Base-by-base conservation (phyloP, 192 early-diverging fungal species). In the Entomortierella beljakovae region DNA sequence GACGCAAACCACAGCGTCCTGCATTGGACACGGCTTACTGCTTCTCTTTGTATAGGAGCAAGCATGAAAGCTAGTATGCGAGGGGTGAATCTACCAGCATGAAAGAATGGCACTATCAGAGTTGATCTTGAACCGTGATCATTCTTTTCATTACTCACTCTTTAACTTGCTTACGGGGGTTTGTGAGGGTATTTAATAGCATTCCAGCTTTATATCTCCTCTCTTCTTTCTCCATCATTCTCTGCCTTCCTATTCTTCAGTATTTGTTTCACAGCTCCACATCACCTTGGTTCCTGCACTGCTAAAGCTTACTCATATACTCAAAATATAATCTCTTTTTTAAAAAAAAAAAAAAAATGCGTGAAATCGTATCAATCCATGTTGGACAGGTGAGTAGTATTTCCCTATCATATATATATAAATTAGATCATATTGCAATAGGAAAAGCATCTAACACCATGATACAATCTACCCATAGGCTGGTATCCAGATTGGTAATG, bases 401-500 rank as follows among this genome's bases (percentile, higher is more conserved):
- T n/a, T n/a, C n/a, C n/a, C n/a, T n/a, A n/a, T n/a, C n/a, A n/a
- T n/a, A n/a, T 46, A 20, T 46, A 11, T 46, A 46, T 11, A 46
- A 11, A 20, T 16, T 11, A 46, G 15, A 26, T 10, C 51, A 53
- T 18, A n/a, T 8, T 29, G 15, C 22, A 8, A 53, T 15, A 51
- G n/a, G 29, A 54, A 54, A 29, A 26, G 8, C 25, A 54, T 28
- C 2, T 29, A 54, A 28, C 25, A 29, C 25, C 7, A 51, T 28
- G 28, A 6, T 15, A 31, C 25, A 4, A 10, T 40, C 22, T 40
- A 3, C 6, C 2, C 6, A 11, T 46, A 91, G 88, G 98, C 98
- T 81, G 98, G 98, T 98, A 96, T 99, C 84, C 98, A 99, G 85
- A 99, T 99, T 80, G 98, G 98, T 93, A 98, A 98, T 90, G 95